Conservation (phyloP, 192 early-diverging fungal genomes). For the Podila horticola region DNA sequence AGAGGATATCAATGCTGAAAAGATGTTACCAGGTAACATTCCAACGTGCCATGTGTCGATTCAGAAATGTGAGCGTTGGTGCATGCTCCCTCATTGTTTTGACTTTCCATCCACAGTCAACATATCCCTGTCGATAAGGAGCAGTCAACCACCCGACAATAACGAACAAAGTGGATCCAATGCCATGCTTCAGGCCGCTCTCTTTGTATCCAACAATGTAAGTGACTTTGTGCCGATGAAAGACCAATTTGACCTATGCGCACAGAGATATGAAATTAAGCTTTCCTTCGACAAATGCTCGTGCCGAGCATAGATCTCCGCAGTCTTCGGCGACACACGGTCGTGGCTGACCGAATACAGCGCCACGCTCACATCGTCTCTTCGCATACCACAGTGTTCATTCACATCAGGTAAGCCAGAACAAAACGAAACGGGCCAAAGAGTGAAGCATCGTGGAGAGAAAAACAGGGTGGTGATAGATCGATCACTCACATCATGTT, state of each 20-base stretch:
- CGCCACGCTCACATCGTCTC: constrained; percentile 8
- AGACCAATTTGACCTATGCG: background rate
- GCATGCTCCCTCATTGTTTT: background rate
- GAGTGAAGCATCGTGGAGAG: too few relatives aligned
- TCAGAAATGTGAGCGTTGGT: background rate
- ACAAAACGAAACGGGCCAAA: too few relatives aligned
- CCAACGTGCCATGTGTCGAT: background rate
- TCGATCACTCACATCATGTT: background rate
- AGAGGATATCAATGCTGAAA: constrained; percentile 3
- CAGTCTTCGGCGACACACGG: constrained; percentile 9
- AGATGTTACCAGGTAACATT: constrained; percentile 14
- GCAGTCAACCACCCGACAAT: constrained; percentile 3
- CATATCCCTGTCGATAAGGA: constrained; percentile 10
- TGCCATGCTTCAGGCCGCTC: constrained; percentile 9
- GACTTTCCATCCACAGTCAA: background rate
- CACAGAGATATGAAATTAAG: background rate
- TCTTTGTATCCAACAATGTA: constrained; percentile 17
- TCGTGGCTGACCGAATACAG: constrained; percentile 20
- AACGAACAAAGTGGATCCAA: constrained; percentile 7
- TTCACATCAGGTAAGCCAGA: background rate
- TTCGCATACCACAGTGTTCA: constrained; percentile 10
- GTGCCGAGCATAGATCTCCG: constrained; percentile 3
- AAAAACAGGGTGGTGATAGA: background rate
- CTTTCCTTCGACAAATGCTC: background rate
- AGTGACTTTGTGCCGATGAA: background rate